Evolutionary conservation across 2,329 filamentous ascomycete genomes (phyloP).

Genomic region (Emergomyces orientalis): DNA sequence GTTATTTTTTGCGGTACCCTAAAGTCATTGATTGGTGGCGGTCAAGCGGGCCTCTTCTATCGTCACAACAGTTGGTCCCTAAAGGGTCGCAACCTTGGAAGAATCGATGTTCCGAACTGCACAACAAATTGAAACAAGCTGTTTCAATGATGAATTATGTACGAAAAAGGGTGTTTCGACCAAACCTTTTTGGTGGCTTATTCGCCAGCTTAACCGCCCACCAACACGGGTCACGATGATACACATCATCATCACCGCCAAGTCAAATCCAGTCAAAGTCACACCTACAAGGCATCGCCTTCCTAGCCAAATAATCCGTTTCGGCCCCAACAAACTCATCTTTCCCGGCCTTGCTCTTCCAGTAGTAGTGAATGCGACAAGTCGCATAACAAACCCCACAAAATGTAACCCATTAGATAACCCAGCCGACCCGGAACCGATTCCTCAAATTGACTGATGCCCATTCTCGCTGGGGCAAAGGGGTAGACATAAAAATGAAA

Average conservation of each 20-base stretch:
- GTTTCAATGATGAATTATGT: background rate
- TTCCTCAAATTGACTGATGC: background rate
- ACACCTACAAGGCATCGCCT: background rate
- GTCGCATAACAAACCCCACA: slow-evolving; percentile 3
- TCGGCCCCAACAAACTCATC: background rate
- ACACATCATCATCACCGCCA: slow-evolving; percentile 2
- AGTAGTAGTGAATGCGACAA: too few species aligned
- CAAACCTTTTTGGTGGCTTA: background rate
- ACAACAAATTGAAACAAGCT: slow-evolving; percentile 10
- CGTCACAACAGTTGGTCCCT: background rate
- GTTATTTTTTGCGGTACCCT: background rate
- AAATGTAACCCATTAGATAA: background rate
- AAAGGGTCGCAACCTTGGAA: slow-evolving; percentile 14
- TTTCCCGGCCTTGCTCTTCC: too few species aligned
- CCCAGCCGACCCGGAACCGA: background rate
- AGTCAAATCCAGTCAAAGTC: background rate
- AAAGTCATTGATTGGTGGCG: background rate
- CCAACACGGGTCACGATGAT: background rate
- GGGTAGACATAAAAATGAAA: background rate
- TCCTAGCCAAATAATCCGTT: background rate
- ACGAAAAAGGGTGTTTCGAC: background rate
- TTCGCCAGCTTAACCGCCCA: background rate
- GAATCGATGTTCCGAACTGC: slow-evolving; percentile 14
- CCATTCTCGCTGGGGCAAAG: background rate
- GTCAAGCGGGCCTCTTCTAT: background rate